Percentiles rank a stretch among this genome's conserved stretches.
phyloP scores from a whole-genome alignment of 106 monocot genomes.

The Acanthochlamys bracteata region DNA sequence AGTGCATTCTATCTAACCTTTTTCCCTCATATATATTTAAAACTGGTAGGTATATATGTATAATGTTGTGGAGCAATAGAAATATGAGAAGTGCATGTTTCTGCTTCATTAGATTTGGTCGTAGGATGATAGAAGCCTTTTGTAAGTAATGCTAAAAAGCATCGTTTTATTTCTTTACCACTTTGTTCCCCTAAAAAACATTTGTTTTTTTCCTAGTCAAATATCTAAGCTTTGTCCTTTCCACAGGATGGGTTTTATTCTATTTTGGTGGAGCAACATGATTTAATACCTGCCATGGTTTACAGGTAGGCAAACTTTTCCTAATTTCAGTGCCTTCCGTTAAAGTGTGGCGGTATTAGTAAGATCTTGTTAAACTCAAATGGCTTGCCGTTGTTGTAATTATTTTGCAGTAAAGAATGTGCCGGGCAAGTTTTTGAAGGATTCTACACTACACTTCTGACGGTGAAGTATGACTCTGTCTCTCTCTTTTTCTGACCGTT shows the following conservation, averaged over 20 bases:
- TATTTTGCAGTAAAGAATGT: conserved; percentile 33
- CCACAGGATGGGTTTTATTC: conserved; percentile 45
- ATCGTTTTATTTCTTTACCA: no score
- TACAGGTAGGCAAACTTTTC: conserved; percentile 30
- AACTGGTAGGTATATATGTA: no score
- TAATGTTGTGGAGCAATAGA: no score
- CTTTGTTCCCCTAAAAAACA: no score
- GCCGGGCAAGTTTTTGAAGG: conserved; percentile 33
- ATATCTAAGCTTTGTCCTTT: not conserved
- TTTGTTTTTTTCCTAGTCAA: no score
- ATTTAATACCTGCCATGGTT: conserved; percentile 53
- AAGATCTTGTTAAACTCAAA: not conserved
- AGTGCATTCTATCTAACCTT: no score
- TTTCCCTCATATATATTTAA: no score
- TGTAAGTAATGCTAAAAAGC: no score
- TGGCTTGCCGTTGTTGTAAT: not conserved
- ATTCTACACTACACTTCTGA: conserved; percentile 42
- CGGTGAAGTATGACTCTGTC: conserved; percentile 26
- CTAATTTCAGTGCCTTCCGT: not conserved
- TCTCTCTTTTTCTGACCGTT: not conserved
- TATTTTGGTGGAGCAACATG: conserved; percentile 16
- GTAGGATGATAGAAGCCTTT: no score
- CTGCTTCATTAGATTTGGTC: no score
- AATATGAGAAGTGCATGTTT: no score
- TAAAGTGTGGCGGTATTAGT: not conserved